Conservation (phyloP, 2,329 filamentous ascomycete species). For the Trichoderma cornu-damae region DNA sequence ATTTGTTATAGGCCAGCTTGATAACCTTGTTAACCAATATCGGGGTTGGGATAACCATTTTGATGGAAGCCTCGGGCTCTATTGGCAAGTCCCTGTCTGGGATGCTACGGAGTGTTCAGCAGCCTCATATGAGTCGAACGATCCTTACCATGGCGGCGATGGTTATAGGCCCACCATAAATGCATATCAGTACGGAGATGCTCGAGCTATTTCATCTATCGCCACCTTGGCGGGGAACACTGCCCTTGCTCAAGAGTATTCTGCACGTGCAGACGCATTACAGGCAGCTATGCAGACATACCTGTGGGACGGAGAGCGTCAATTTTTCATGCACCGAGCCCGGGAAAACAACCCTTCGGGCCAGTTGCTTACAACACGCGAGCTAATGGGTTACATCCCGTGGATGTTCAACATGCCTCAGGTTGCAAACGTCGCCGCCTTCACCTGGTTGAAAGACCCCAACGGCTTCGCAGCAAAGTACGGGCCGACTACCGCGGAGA, state of each 20-base stretch:
- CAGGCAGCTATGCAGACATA: neutral
- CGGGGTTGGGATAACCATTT: neutral
- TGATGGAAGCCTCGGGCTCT: neutral
- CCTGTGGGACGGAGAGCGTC: neutral
- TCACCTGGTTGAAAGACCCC: neutral
- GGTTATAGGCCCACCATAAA: neutral
- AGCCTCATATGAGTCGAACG: neutral
- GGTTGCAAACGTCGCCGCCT: neutral
- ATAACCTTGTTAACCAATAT: constrained; percentile 1
- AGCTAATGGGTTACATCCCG: neutral
- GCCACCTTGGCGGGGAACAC: neutral
- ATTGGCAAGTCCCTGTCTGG: neutral
- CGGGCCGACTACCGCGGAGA: neutral
- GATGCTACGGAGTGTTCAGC: neutral
- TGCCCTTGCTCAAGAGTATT: neutral
- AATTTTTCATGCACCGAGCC: neutral
- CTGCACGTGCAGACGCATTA: neutral
- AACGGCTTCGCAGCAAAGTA: neutral
- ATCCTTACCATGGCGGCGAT: neutral
- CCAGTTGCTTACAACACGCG: neutral
- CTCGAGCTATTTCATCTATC: neutral
- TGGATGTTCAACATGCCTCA: neutral
- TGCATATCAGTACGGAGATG: constrained; percentile 1
- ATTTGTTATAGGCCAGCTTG: neutral
- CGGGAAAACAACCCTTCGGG: neutral